Conservation (phyloP, 306 rosid genomes). For the Trifolium fragiferum region DNA sequence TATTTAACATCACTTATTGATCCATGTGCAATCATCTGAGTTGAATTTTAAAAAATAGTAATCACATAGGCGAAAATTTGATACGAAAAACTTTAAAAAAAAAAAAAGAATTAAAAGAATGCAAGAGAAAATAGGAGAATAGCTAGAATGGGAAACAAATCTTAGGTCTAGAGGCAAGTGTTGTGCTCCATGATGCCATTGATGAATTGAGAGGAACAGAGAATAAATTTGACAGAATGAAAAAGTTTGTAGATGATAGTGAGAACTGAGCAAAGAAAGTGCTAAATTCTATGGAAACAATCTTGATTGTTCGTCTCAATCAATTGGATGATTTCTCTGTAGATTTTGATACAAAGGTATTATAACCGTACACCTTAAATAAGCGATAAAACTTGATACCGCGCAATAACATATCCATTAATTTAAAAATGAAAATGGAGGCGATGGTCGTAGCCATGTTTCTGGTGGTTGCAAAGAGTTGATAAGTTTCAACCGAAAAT, state of each 20-base stretch:
- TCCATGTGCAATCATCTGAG: not conserved
- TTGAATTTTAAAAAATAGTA: conserved; percentile 7
- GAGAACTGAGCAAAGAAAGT: not conserved
- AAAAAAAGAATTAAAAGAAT: not conserved
- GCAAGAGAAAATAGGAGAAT: not conserved
- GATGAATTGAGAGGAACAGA: conserved; percentile 4
- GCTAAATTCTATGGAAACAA: not conserved
- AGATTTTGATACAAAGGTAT: not conserved
- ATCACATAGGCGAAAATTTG: not conserved
- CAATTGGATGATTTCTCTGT: not conserved
- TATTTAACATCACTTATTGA: not conserved
- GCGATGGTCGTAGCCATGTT: too few relatives aligned
- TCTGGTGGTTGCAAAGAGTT: too few relatives aligned
- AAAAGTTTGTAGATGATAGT: not conserved
- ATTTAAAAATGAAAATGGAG: too few relatives aligned
- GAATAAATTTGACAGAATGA: not conserved
- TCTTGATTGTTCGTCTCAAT: not conserved
- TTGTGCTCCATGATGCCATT: conserved; percentile 49
- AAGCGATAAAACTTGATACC: too few relatives aligned
- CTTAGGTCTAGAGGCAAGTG: conserved; percentile 43
- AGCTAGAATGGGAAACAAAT: conserved; percentile 46
- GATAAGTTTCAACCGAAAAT: too few relatives aligned
- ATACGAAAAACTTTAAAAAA: not conserved
- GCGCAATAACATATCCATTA: too few relatives aligned
- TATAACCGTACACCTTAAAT: too few relatives aligned